Evolutionary conservation across 306 rosid genomes (phyloP), one percentile per base, ranked within the genome.

Genomic region (Dryas drummondii): DNA sequence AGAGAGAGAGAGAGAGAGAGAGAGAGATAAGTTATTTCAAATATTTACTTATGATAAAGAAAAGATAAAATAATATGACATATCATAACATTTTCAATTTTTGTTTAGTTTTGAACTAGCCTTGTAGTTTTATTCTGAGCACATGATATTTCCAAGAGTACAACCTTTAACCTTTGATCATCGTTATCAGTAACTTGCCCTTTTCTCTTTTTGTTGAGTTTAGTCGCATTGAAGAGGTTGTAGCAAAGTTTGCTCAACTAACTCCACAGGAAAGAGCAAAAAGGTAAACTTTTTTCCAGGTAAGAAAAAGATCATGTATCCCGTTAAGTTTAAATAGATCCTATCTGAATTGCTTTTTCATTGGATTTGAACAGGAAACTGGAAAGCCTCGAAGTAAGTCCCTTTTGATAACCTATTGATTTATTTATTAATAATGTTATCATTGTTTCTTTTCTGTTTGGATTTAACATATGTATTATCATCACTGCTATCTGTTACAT

Each of bases 331-430:
- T 9, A 70, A 12, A 41, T 6, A 51, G 55, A 70, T 44, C 58
- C 59, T 79, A 58, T 78, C 75, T 58, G 40, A 81, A 40, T 47
- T 72, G 44, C 42, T 77, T 48, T 27, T 79, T 70, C 66, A 40
- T 65, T 82, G 77, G 51, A 61, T 85, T 82, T 74, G 66, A 80
- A 82, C 91, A 91, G 96, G 96, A 89, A 91, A 80, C 79, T 87
- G 88, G 97, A 91, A 86, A 89, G 91, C 79, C 91, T 89, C 62
- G 93, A 88, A 87, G 97, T 91, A 73, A 86, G 97, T 85, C 45
- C 46, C 42, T 75, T 80, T 74, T 55, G 68, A 16, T 66, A 63
- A 56, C 51, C 65, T 76, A 54, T 12, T 66, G 71, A 59, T 56
- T 66, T 74, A 59, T 56, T 51, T n/a, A 58, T 46, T 11, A 6